These are phyloP conservation scores for Leishmania guyanensis DNA, from an alignment of 208 protist species.

Conservation along the genomic window DNA sequence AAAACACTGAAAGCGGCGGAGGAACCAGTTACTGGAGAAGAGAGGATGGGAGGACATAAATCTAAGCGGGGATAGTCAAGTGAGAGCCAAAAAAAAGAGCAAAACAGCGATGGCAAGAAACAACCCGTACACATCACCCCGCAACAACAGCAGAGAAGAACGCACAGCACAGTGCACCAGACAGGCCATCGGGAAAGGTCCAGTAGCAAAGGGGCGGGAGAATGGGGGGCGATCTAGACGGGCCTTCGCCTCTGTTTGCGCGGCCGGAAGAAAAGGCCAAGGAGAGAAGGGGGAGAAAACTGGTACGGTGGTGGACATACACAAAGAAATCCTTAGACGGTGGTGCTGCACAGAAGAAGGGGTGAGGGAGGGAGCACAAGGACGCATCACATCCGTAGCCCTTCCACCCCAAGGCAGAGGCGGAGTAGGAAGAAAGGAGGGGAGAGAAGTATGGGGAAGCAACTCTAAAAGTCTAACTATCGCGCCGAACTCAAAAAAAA, in stretches of 20 bases:
- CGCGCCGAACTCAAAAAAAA: constrained; percentile 4
- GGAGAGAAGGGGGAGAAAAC: not conserved
- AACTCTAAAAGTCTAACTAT: not conserved
- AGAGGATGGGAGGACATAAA: no score
- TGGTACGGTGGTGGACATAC: not conserved
- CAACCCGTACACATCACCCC: not conserved
- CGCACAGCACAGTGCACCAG: not conserved
- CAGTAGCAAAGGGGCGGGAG: not conserved
- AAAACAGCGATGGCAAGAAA: not conserved
- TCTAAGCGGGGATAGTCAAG: no score
- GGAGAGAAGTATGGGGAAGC: not conserved
- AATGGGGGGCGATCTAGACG: no score
- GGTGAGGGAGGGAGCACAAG: not conserved
- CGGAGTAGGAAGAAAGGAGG: not conserved
- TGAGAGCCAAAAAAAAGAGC: not conserved
- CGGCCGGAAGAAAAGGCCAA: no score
- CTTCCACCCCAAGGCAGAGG: not conserved
- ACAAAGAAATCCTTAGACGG: not conserved
- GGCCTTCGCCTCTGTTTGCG: no score
- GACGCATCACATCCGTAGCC: not conserved
- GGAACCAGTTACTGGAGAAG: no score
- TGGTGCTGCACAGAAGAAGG: not conserved
- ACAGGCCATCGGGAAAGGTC: not conserved
- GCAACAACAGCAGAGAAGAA: not conserved
- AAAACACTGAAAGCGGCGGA: no score